A percentile compares a stretch with the other conserved stretches of the same genome.
These are phyloP conservation scores for Neodidymelliopsis sp. DNA, from an alignment of 2,329 filamentous ascomycete species.

Conservation along the genomic window DNA sequence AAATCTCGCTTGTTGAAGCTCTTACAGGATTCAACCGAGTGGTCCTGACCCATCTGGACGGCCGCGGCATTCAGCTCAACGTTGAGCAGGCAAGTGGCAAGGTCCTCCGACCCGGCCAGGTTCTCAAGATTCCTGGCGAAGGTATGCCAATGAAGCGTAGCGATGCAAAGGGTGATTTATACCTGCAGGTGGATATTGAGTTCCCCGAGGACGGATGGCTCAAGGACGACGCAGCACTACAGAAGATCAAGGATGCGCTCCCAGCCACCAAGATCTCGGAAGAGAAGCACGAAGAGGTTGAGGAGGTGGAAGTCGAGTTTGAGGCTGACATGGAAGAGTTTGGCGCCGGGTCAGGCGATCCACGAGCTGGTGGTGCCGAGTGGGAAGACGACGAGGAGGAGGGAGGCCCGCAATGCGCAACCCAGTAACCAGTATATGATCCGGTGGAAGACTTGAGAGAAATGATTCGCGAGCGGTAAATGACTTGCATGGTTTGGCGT, in stretches of 20 bases:
- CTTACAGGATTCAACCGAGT: conserved; percentile 89
- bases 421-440: conserved; percentile 62
- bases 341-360: conserved; percentile 74
- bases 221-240: conserved; percentile 70
- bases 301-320: conserved; percentile 88
- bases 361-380: conserved; percentile 70
- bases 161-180: conserved; percentile 85
- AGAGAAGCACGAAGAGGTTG: conserved; percentile 72
- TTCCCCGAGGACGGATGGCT: conserved; percentile 92
- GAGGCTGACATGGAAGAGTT: conserved; percentile 85
- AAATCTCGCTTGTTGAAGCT: conserved; percentile 82
- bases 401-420: conserved; percentile 73
- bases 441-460: neutral
- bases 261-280: conserved; percentile 65
- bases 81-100: conserved; percentile 76
- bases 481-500: conserved; percentile 34
- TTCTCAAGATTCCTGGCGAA: conserved; percentile 85
- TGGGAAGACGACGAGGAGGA: conserved; percentile 72
- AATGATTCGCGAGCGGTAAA: conserved; percentile 24
- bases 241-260: conserved; percentile 76
- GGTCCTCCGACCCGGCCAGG: conserved; percentile 81
- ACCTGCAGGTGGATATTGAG: conserved; percentile 81
- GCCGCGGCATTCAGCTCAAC: conserved; percentile 82
- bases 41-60: conserved; percentile 91
- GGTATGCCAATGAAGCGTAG: conserved; percentile 93